phyloP scores from a whole-genome alignment of 2,329 filamentous ascomycete species.

The Beauveria caledonica region DNA sequence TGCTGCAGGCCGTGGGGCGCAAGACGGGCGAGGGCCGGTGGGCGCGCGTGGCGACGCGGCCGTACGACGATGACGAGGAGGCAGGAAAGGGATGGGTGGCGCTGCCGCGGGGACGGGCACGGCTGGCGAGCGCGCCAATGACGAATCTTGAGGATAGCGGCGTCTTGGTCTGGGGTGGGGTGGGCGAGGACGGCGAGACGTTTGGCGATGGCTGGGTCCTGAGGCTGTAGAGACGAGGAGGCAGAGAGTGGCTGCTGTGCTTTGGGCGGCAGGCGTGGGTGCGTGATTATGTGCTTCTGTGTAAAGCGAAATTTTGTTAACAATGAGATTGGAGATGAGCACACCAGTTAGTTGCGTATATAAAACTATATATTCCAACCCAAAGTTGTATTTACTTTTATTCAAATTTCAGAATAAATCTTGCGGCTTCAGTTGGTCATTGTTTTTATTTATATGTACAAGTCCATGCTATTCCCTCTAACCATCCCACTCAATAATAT shows the following conservation, averaged over 20 bases:
- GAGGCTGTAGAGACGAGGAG: conserved; percentile 29
- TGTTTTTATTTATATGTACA: conserved; percentile 17
- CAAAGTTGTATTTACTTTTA: too few species aligned
- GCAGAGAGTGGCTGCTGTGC: too few species aligned
- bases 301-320: too few species aligned
- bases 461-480: conserved; percentile 2
- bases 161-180: conserved; percentile 53
- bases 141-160: conserved; percentile 51
- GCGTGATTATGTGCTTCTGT: too few species aligned
- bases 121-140: conserved; percentile 48
- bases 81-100: conserved; percentile 32
- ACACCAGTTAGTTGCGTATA: too few species aligned
- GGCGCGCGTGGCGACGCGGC: conserved; percentile 38
- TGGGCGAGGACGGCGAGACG: conserved; percentile 41
- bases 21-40: conserved; percentile 52
- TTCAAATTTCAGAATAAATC: too few species aligned
- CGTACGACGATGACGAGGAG: conserved; percentile 45
- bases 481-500: conserved; percentile 1
- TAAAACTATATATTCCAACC: too few species aligned
- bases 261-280: too few species aligned
- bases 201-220: conserved; percentile 59
- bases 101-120: conserved; percentile 47
- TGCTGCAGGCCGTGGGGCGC: conserved; percentile 42
- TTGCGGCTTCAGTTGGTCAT: neutral
- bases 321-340: too few species aligned